Evolutionary conservation across 495 filamentous ascomycete genomes (phyloP).

Genomic region (Trichoderma gamsii): DNA sequence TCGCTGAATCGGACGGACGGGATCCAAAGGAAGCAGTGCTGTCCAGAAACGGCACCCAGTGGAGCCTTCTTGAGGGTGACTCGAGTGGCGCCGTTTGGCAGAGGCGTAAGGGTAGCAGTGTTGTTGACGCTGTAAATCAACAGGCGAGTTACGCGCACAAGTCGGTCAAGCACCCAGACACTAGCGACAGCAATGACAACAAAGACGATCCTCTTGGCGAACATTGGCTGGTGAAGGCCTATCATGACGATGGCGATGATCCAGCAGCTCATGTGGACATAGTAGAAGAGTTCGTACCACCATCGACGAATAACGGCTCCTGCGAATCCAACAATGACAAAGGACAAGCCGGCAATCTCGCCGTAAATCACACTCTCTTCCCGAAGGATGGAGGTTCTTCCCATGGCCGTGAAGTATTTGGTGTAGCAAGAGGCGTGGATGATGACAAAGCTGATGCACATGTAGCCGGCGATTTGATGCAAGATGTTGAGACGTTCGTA

Average conservation of each 20-base stretch:
- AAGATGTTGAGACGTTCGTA: conserved; percentile 61
- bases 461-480: conserved; percentile 32
- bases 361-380: conserved; percentile 31
- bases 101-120: conserved; percentile 38
- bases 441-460: conserved; percentile 23
- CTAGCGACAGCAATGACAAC: conserved; percentile 30
- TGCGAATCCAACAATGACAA: conserved; percentile 30
- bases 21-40: conserved; percentile 54
- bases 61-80: conserved; percentile 31
- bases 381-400: conserved; percentile 29
- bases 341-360: conserved; percentile 40
- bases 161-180: conserved; percentile 53
- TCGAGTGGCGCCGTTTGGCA: conserved; percentile 47
- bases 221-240: conserved; percentile 45
- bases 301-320: conserved; percentile 37
- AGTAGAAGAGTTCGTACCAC: conserved; percentile 56
- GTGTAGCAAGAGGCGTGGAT: conserved; percentile 34
- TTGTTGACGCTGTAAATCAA: conserved; percentile 40
- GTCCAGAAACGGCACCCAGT: conserved; percentile 35
- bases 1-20: conserved; percentile 44
- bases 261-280: conserved; percentile 50
- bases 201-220: conserved; percentile 35
- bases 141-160: conserved; percentile 47
- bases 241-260: conserved; percentile 45
- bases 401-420: conserved; percentile 25